phyloP scores from a whole-genome alignment of 257 asterid genomes.

The Solanum virginianum region DNA sequence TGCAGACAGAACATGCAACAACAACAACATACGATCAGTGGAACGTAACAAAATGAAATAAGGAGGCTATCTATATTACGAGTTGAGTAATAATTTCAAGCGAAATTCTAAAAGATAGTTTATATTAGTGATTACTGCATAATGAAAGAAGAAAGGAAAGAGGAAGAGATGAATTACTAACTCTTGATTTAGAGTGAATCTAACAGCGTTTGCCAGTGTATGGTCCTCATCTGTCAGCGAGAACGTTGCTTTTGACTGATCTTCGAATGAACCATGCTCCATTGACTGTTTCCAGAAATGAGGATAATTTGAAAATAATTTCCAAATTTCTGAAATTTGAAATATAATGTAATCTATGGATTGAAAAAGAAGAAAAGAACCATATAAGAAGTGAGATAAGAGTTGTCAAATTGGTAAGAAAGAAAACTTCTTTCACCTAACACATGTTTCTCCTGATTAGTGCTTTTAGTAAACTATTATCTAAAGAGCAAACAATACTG shows the following conservation, averaged over 20 bases:
- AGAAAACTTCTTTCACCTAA: too few species aligned
- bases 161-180: constrained; percentile 15
- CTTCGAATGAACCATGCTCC: constrained; percentile 39
- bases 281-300: background rate
- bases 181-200: constrained; percentile 82
- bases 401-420: too few species aligned
- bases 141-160: background rate
- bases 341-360: background rate
- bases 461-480: background rate
- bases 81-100: background rate
- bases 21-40: background rate
- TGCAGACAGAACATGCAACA: background rate
- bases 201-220: constrained; percentile 62
- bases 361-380: too few species aligned
- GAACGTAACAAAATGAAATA: background rate
- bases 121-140: background rate
- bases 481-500: too few species aligned
- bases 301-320: background rate
- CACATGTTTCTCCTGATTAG: background rate
- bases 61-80: background rate
- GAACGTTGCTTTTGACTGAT: constrained; percentile 62
- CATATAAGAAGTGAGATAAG: background rate
- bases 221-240: constrained; percentile 74
- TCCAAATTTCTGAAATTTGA: background rate
- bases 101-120: background rate